phyloP scores from a whole-genome alignment of 2,329 filamentous ascomycete species.

The Paecilomyces formosus region DNA sequence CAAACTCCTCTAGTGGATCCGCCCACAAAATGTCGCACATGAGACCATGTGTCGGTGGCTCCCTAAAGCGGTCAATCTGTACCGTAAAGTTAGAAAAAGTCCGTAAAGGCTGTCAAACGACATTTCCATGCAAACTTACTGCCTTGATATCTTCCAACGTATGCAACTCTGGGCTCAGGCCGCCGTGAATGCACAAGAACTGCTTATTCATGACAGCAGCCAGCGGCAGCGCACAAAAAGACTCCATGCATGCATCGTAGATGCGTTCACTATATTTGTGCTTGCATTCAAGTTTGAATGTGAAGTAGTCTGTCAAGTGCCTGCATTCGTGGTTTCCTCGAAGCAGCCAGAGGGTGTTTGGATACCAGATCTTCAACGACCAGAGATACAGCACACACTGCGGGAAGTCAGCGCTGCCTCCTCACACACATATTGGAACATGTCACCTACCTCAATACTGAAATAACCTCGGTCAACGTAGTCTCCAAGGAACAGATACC shows the following conservation, averaged over 20 bases:
- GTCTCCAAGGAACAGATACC: constrained; percentile 95
- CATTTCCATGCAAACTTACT: constrained; percentile 45
- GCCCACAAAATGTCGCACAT: constrained; percentile 99
- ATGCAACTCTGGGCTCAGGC: constrained; percentile 89
- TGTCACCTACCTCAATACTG: constrained; percentile 69
- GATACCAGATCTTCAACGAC: constrained; percentile 98
- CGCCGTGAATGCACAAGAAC: constrained; percentile 96
- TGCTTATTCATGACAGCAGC: constrained; percentile 99
- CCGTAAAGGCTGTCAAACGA: constrained; percentile 6
- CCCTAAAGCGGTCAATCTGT: constrained; percentile 93
- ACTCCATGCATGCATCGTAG: constrained; percentile 97
- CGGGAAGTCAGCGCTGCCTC: constrained; percentile 4
- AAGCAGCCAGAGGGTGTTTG: constrained; percentile 91
- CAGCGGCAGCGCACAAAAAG: constrained; percentile 87
- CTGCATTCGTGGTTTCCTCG: constrained; percentile 98
- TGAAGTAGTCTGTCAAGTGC: constrained; percentile 99
- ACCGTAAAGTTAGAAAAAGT: constrained; percentile 13
- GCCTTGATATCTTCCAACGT: constrained; percentile 89
- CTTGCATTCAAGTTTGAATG: constrained; percentile 99
- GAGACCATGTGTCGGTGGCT: constrained; percentile 91
- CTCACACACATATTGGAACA: constrained; percentile 1
- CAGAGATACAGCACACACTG: constrained; percentile 93
- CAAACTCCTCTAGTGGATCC: constrained; percentile 95
- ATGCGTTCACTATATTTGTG: constrained; percentile 97
- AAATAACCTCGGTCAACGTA: constrained; percentile 99